A percentile compares a stretch with the other conserved stretches of the same genome.
Conservation (phyloP, 2,329 filamentous ascomycete genomes). For the Pseudogymnoascus sp. region DNA sequence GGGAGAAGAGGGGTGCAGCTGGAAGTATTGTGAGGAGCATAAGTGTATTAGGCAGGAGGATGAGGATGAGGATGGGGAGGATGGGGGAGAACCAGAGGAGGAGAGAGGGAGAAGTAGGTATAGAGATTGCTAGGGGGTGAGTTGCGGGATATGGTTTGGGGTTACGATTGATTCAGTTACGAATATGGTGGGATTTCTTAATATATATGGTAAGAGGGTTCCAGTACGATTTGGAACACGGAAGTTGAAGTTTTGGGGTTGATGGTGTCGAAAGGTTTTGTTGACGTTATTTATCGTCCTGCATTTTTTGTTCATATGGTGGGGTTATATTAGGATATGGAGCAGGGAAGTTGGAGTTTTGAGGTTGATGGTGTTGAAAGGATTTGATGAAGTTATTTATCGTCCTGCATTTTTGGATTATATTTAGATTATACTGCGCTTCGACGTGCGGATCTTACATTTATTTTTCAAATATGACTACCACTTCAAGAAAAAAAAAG, state of each 20-base stretch:
- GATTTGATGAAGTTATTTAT: neutral
- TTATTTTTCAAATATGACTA: neutral
- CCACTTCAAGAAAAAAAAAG: no score
- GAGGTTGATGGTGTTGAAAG: neutral
- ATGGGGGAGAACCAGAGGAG: neutral
- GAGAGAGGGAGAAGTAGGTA: neutral
- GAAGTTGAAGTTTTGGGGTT: no score
- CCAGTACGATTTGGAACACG: no score
- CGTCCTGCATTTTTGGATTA: neutral
- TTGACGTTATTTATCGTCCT: no score
- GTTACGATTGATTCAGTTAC: neutral
- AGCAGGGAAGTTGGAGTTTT: neutral
- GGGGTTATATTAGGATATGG: no score
- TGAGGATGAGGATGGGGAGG: neutral
- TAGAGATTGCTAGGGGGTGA: neutral
- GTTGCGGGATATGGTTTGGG: neutral
- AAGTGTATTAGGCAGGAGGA: neutral
- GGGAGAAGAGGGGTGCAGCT: neutral
- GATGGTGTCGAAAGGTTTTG: no score
- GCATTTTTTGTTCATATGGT: no score
- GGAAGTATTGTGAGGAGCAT: neutral
- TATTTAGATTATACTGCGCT: neutral
- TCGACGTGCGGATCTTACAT: neutral
- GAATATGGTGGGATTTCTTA: neutral
- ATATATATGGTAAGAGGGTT: no score